Percentiles rank a stretch among this genome's conserved stretches.
Conservation (phyloP, 371 early-diverging fungal genomes). For the Mucor velutinosus region DNA sequence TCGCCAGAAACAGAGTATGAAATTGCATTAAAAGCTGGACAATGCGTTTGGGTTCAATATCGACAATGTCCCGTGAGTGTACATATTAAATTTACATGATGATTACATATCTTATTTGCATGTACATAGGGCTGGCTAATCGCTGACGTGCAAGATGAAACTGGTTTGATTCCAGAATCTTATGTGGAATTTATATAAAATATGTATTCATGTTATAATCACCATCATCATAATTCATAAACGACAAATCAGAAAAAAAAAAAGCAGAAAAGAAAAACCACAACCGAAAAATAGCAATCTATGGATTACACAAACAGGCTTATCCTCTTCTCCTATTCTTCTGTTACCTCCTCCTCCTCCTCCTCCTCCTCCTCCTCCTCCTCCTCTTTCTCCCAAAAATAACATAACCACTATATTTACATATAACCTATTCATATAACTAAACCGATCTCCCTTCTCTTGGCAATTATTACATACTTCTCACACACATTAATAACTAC, state of each 20-base stretch:
- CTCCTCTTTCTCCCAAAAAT: no score
- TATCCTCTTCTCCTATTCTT: no score
- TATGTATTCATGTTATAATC: background rate
- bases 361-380: no score
- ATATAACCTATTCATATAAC: no score
- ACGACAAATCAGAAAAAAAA: background rate
- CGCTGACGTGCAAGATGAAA: slow-evolving; percentile 61
- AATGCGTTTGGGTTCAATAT: slow-evolving; percentile 64
- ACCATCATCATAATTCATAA: no score
- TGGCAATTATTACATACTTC: no score
- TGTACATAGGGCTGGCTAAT: slow-evolving; percentile 69
- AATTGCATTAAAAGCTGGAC: slow-evolving; percentile 65
- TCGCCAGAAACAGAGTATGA: slow-evolving; percentile 71
- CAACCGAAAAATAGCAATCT: no score
- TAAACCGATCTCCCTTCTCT: no score
- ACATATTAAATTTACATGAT: background rate
- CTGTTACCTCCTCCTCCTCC: no score
- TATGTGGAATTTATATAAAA: slow-evolving; percentile 62
- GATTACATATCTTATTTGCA: background rate
- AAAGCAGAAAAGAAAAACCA: background rate
- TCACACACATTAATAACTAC: no score
- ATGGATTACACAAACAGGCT: no score
- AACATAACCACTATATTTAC: no score
- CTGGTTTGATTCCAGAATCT: slow-evolving; percentile 76
- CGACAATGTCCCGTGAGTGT: slow-evolving; percentile 57